A percentile compares a stretch with the other conserved stretches of the same genome.
Evolutionary conservation across 352 stramenopile species (phyloP).

Genomic region (Globisporangium takayamanum): DNA sequence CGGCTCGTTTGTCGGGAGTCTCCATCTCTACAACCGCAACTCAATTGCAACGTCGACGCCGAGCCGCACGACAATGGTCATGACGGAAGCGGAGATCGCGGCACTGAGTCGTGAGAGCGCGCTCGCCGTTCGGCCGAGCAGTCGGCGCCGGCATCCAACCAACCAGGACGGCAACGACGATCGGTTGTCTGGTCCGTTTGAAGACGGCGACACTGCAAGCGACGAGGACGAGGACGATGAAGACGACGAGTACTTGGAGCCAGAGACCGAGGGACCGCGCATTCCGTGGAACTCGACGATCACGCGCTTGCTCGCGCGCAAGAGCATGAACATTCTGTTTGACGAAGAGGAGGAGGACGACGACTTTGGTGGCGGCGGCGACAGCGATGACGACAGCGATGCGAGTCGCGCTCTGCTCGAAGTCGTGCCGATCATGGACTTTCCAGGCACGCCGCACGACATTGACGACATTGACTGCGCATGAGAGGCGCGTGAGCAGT

Average conservation of each 20-base stretch:
- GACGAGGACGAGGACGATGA: conserved; percentile 2
- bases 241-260: conserved; percentile 26
- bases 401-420: conserved; percentile 10
- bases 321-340: conserved; percentile 52
- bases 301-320: conserved; percentile 34
- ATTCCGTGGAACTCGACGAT: conserved; percentile 40
- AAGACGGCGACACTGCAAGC: conserved; percentile 18
- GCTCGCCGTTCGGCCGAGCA: neutral
- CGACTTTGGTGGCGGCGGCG: neutral
- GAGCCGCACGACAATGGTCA: conserved; percentile 13
- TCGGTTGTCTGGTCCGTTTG: conserved; percentile 17
- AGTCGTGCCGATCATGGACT: conserved; percentile 52
- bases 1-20: conserved; percentile 15
- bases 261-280: conserved; percentile 26
- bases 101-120: conserved; percentile 6
- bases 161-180: conserved; percentile 1
- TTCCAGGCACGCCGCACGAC: conserved; percentile 21
- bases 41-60: conserved; percentile 16
- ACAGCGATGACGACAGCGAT: conserved; percentile 8
- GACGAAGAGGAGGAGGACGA: conserved; percentile 49
- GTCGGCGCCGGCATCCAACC: neutral
- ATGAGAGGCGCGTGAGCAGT: neutral
- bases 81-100: conserved; percentile 12
- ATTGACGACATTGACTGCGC: conserved; percentile 43
- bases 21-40: conserved; percentile 18